These are phyloP conservation scores for Boletus tylopilopsis DNA, from an alignment of 768 basidiomycete genomes.

Conservation along the genomic window DNA sequence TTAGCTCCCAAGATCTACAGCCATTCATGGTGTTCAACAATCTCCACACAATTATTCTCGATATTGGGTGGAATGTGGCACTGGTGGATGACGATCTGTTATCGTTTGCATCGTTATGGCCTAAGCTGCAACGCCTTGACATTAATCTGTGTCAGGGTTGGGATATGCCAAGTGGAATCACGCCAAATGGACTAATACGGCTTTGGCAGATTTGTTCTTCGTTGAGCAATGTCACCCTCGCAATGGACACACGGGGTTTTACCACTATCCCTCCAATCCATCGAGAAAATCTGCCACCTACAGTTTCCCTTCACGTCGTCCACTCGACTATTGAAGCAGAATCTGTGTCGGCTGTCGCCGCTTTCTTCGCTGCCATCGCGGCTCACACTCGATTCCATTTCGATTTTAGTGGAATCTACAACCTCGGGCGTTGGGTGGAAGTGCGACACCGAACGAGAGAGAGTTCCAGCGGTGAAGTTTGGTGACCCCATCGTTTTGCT, in stretches of 20 bases:
- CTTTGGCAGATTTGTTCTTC: not conserved
- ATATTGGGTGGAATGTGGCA: not conserved
- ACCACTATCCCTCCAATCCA: not conserved
- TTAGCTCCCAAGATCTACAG: not conserved
- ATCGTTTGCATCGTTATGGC: conserved; percentile 4
- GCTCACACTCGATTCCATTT: not conserved
- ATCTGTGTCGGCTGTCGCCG: not conserved
- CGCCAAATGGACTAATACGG: not conserved
- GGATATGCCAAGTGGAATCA: not conserved
- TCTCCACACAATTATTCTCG: not conserved
- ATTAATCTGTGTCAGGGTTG: conserved; percentile 6
- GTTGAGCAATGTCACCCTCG: not conserved
- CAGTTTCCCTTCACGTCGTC: not conserved
- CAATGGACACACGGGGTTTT: not conserved
- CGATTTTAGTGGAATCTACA: too few species aligned
- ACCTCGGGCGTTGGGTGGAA: too few species aligned
- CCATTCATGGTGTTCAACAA: conserved; percentile 1
- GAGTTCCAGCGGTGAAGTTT: too few species aligned
- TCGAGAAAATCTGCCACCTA: not conserved
- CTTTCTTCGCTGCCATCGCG: not conserved
- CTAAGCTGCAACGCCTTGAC: not conserved
- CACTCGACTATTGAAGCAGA: not conserved
- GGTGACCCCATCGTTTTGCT: too few species aligned
- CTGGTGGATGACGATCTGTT: not conserved
- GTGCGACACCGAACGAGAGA: too few species aligned